Conservation (phyloP, 108 stramenopile genomes). For the Pseudonitzschia multistriata region DNA sequence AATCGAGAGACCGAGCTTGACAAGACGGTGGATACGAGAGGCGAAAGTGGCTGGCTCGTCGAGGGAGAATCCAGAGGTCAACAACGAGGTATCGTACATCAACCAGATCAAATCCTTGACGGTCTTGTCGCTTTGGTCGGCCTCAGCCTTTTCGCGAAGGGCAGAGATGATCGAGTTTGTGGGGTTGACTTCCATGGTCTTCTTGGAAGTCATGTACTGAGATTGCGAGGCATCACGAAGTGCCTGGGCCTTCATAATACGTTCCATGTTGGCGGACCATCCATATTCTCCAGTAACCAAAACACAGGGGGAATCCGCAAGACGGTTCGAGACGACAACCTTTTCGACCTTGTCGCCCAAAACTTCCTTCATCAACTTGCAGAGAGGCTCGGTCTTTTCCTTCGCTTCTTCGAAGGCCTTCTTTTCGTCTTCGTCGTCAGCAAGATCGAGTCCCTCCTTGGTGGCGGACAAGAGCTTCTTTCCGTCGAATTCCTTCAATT, state of each 20-base stretch:
- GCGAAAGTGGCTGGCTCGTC: conserved; percentile 99
- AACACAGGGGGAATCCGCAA: conserved; percentile 97
- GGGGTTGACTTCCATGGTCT: conserved; percentile 99
- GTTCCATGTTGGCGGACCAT: conserved; percentile 99
- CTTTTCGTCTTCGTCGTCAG: conserved; percentile 98
- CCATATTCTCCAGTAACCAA: conserved; percentile 99
- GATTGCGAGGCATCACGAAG: conserved; percentile 97
- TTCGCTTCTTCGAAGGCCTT: conserved; percentile 98
- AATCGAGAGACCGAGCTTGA: conserved; percentile 98
- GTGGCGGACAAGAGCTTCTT: conserved; percentile 99
- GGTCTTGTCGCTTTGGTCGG: conserved; percentile 98
- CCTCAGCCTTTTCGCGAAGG: conserved; percentile 98
- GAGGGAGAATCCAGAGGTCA: conserved; percentile 98
- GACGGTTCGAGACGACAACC: conserved; percentile 98
- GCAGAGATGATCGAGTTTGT: conserved; percentile 97
- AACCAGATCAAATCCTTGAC: conserved; percentile 99
- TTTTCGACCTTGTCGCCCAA: conserved; percentile 99
- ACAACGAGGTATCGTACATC: conserved; percentile 97
- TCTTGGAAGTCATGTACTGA: conserved; percentile 99
- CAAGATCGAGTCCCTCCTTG: conserved; percentile 97
- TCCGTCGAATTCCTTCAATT: conserved; percentile 99
- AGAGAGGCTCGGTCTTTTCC: conserved; percentile 95
- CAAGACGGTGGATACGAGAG: conserved; percentile 98
- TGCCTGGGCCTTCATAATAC: conserved; percentile 99
- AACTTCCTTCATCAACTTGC: conserved; percentile 99